Base-by-base conservation (phyloP, 768 basidiomycete genomes). In the Amanita pallidorosea region DNA sequence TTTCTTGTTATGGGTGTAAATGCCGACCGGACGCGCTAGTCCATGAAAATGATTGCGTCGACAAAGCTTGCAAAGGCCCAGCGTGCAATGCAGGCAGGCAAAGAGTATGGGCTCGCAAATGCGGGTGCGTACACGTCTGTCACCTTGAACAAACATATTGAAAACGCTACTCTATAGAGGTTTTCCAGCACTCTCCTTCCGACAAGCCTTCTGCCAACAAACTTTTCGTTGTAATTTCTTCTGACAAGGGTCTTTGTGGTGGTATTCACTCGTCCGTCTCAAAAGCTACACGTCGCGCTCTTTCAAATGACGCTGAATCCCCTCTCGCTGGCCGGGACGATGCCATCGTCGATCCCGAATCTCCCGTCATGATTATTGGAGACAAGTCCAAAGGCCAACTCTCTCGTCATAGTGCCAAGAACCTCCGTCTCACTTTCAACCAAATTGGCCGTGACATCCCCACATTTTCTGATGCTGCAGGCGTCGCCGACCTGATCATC, bases 41-140 rank as follows among this genome's bases (percentile, higher is more conserved):
- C 92, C 45, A 95, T 96, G 91, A 95, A 96, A 79, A 94, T 99
- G 81, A 95, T 97, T 76, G 95, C 94, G 52, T 97, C 95, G 46
- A 95, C 94, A 47, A 93, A 94, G 68, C 84, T 99, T 33, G 80
- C 84, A 60, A 93, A 95, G 72, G 96, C 95, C 48, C 91, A 95
- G 75, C 79, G 84, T 58, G 91, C 93, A 54, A 94, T 97, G 90
- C 70, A 73, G 56, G 79, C 79, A 48, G 96, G 93, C 58, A 97
- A 95, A 76, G 69, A 83, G 61, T 96, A 97, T 69, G 96, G 96
- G 57, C 66, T 82, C 56, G 91, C 94, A 64, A 94, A 93, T 74
- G 75, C 85, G 56, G 91, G 91, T 91, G 57, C 56, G 81, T 71
- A 12, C 20, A 25, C 31, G 37, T 58, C 20, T 49, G 27, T 54